phyloP scores from a whole-genome alignment of 208 protist genomes.

The Crithidia bombi region DNA sequence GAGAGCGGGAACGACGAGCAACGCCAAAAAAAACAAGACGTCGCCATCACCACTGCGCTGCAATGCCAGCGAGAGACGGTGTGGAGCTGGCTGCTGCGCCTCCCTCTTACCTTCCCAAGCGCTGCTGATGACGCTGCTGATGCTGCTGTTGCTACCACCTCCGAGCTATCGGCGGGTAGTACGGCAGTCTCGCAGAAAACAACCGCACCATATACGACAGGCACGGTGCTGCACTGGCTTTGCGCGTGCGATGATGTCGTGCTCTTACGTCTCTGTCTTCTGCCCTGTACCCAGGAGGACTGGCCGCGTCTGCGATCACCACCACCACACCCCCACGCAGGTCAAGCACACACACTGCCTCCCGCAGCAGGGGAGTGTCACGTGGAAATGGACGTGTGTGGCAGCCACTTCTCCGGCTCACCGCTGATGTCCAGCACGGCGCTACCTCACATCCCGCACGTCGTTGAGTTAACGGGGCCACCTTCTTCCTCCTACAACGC shows the following conservation, averaged over 20 bases:
- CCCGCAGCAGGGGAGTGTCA: too few species aligned
- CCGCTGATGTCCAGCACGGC: too few species aligned
- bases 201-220: not conserved
- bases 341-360: too few species aligned
- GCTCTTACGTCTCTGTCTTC: slow-evolving; percentile 13
- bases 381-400: too few species aligned
- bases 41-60: not conserved
- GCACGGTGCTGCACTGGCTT: slow-evolving; percentile 26
- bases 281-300: not conserved
- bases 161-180: not conserved
- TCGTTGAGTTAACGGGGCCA: slow-evolving; percentile 1
- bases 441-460: slow-evolving; percentile 8
- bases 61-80: not conserved
- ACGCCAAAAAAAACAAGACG: not conserved
- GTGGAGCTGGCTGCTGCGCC: slow-evolving; percentile 2
- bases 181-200: not conserved
- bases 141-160: not conserved
- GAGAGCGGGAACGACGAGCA: not conserved
- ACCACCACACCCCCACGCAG: too few species aligned
- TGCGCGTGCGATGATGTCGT: slow-evolving; percentile 11
- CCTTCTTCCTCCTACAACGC: not conserved
- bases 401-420: too few species aligned
- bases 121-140: not conserved
- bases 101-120: not conserved
- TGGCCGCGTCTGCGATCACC: too few species aligned